These are phyloP conservation scores for Morella rubra DNA, from an alignment of 306 rosid genomes.

Conservation along the genomic window DNA sequence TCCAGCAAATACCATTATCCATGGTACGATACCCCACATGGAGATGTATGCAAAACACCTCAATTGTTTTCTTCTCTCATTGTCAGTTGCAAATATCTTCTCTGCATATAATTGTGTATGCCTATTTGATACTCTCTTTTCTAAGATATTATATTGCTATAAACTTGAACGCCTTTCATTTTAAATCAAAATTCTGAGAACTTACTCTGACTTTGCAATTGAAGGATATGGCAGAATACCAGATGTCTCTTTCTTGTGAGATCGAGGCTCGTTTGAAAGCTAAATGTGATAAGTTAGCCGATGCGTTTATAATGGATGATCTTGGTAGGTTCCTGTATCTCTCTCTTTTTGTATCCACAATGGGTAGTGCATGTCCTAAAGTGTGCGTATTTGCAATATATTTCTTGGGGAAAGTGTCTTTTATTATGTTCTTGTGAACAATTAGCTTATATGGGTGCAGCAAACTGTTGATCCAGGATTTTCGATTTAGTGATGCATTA, in stretches of 20 bases:
- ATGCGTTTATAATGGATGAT: slow-evolving; percentile 71
- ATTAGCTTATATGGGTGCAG: neutral
- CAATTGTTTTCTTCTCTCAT: neutral
- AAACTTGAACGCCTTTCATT: slow-evolving; percentile 26
- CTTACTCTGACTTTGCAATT: slow-evolving; percentile 10
- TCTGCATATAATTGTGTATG: neutral
- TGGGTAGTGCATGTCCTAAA: neutral
- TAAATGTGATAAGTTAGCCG: slow-evolving; percentile 71
- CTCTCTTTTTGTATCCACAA: neutral
- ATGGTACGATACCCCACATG: slow-evolving; percentile 45
- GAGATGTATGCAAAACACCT: neutral
- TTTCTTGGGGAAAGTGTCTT: neutral
- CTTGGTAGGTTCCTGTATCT: slow-evolving; percentile 45
- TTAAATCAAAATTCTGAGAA: slow-evolving; percentile 7
- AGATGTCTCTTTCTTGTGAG: slow-evolving; percentile 68
- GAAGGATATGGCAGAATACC: slow-evolving; percentile 85
- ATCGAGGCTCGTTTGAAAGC: slow-evolving; percentile 70
- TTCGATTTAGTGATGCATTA: neutral
- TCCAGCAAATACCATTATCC: slow-evolving; percentile 58
- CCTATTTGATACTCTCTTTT: slow-evolving; percentile 11
- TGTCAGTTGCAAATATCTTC: neutral
- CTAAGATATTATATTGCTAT: slow-evolving; percentile 7
- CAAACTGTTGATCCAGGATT: slow-evolving; percentile 1
- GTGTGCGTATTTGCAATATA: neutral
- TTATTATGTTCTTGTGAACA: neutral